A percentile compares a stretch with the other conserved stretches of the same genome.
These are phyloP conservation scores for Linaria vulgaris DNA, from an alignment of 257 asterid species.

Conservation along the genomic window DNA sequence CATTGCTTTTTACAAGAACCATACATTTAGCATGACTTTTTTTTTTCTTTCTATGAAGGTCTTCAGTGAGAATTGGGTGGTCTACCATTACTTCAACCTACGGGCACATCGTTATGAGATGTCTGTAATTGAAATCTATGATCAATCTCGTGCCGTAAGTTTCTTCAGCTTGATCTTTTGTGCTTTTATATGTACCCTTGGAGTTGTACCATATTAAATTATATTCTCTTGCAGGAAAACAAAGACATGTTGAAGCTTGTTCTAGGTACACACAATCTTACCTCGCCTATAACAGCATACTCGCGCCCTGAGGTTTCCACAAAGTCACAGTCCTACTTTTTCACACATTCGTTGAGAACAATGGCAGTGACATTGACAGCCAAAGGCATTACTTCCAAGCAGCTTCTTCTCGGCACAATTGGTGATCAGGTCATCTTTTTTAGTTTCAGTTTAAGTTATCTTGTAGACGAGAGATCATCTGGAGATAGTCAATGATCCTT, in stretches of 20 bases:
- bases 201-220: conserved; percentile 21
- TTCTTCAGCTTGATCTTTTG: conserved; percentile 31
- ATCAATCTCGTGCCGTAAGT: conserved; percentile 94
- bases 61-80: conserved; percentile 95
- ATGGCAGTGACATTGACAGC: conserved; percentile 89
- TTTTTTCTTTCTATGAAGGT: conserved; percentile 49
- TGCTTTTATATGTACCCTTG: conserved; percentile 8
- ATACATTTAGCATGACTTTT: conserved; percentile 4
- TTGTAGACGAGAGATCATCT: not conserved
- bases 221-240: conserved; percentile 65
- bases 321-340: conserved; percentile 87
- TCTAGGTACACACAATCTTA: conserved; percentile 84
- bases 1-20: conserved; percentile 10
- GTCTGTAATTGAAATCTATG: conserved; percentile 97
- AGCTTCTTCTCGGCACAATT: conserved; percentile 89
- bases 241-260: conserved; percentile 89
- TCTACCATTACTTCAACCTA: conserved; percentile 95
- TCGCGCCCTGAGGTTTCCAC: conserved; percentile 83
- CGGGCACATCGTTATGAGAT: conserved; percentile 97
- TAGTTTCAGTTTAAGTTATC: conserved; percentile 1
- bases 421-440: conserved; percentile 77
- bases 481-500: not conserved
- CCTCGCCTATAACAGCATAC: conserved; percentile 83
- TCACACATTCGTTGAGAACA: conserved; percentile 74
- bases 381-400: conserved; percentile 96